phyloP scores from a whole-genome alignment of 129 eudicot genomes.

The Chrysanthemum lavandulifolium region DNA sequence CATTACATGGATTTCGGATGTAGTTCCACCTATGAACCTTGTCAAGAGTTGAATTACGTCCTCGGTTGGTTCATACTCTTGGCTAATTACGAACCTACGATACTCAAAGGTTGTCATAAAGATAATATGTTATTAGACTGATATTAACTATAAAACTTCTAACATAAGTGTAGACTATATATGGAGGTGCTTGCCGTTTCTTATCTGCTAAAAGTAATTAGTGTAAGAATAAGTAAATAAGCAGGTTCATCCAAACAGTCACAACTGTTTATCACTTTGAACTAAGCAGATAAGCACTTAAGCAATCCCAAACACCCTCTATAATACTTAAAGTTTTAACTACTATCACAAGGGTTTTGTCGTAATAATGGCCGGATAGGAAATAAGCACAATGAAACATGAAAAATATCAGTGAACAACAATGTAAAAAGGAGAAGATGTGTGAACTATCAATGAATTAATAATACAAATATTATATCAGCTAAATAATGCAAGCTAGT shows the following conservation, averaged over 20 bases:
- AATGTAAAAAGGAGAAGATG: background rate
- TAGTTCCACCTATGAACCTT: constrained; percentile 52
- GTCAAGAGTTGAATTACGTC: constrained; percentile 48
- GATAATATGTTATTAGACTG: background rate
- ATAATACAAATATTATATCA: background rate
- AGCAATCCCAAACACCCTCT: too few relatives aligned
- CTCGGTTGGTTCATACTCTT: constrained; percentile 46
- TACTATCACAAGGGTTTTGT: too few relatives aligned
- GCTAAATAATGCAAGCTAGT: background rate
- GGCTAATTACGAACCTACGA: constrained; percentile 53
- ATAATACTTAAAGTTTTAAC: too few relatives aligned
- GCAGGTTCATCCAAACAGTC: background rate
- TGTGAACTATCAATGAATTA: background rate
- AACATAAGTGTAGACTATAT: background rate
- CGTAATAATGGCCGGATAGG: too few relatives aligned
- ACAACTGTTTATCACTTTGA: too few relatives aligned
- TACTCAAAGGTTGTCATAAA: constrained; percentile 1
- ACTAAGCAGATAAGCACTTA: too few relatives aligned
- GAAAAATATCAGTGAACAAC: too few relatives aligned
- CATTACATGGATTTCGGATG: constrained; percentile 57
- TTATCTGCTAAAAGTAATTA: background rate
- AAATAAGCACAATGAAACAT: too few relatives aligned
- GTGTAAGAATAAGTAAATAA: background rate
- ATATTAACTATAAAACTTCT: background rate
- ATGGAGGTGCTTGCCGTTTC: too few relatives aligned